A percentile compares a stretch with the other conserved stretches of the same genome.
These are phyloP conservation scores for Talaromyces amestolkiae DNA, from an alignment of 2,329 filamentous ascomycete species.

Conservation along the genomic window DNA sequence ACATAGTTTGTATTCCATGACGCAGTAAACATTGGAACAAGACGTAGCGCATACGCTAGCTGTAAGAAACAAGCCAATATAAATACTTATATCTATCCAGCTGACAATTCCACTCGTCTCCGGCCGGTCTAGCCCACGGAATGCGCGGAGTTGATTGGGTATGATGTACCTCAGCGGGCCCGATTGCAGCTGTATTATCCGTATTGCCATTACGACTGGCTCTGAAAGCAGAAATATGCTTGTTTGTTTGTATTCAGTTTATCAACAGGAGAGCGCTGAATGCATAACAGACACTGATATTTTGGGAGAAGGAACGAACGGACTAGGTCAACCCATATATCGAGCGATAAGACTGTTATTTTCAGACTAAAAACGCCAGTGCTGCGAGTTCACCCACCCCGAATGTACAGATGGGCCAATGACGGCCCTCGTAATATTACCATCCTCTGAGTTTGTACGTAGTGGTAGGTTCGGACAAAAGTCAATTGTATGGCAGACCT, in stretches of 20 bases:
- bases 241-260: background rate
- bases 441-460: background rate
- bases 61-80: background rate
- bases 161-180: background rate
- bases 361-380: background rate
- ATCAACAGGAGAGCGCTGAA: background rate
- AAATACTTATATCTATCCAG: background rate
- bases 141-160: background rate
- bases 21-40: background rate
- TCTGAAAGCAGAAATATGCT: conserved; percentile 1
- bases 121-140: background rate
- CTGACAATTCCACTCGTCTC: background rate
- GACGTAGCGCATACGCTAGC: background rate
- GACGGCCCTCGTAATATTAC: background rate
- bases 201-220: background rate
- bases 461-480: background rate
- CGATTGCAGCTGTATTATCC: background rate
- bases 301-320: too few species aligned
- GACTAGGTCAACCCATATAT: background rate
- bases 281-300: background rate
- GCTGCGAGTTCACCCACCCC: background rate
- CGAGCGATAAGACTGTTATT: background rate
- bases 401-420: background rate
- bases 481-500: background rate
- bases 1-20: background rate